These are phyloP conservation scores for Penicillium thymicola DNA, from an alignment of 2,329 filamentous ascomycete genomes.

Conservation along the genomic window DNA sequence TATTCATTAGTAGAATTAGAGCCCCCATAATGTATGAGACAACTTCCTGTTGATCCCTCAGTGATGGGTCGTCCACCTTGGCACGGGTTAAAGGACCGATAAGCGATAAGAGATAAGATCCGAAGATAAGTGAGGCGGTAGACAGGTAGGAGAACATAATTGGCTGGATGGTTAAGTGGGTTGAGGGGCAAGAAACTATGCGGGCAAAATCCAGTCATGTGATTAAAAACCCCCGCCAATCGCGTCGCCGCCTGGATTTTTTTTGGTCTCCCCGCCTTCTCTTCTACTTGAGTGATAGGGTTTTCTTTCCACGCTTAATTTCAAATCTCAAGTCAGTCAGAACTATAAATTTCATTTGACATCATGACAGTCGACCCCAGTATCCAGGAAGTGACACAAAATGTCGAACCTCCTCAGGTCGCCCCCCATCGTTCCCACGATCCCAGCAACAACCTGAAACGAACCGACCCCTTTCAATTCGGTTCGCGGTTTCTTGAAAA, in stretches of 20 bases:
- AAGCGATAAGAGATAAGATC: conserved; percentile 7
- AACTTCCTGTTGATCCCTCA: neutral
- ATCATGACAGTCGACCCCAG: conserved; percentile 15
- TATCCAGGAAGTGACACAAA: conserved; percentile 33
- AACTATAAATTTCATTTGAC: neutral
- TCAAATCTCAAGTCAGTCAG: neutral
- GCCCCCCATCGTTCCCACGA: conserved; percentile 65
- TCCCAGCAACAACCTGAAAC: conserved; percentile 73
- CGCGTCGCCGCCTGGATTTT: conserved; percentile 9
- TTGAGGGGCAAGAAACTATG: neutral
- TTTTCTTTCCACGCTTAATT: neutral
- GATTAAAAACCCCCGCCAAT: neutral
- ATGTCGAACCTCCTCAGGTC: conserved; percentile 46
- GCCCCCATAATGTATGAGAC: no score
- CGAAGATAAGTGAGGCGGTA: conserved; percentile 10
- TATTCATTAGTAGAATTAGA: neutral
- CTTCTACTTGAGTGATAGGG: conserved; percentile 1
- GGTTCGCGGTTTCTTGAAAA: conserved; percentile 81
- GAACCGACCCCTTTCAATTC: conserved; percentile 91
- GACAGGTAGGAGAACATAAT: accelerated
- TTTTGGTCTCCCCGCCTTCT: conserved; percentile 6
- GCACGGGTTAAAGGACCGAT: neutral
- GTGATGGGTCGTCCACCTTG: neutral
- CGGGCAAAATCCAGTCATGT: conserved; percentile 1
- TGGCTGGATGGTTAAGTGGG: neutral